Percentiles rank a stretch among this genome's conserved stretches.
Conservation (phyloP, 139 green algal species). For the Closterium sp. region DNA sequence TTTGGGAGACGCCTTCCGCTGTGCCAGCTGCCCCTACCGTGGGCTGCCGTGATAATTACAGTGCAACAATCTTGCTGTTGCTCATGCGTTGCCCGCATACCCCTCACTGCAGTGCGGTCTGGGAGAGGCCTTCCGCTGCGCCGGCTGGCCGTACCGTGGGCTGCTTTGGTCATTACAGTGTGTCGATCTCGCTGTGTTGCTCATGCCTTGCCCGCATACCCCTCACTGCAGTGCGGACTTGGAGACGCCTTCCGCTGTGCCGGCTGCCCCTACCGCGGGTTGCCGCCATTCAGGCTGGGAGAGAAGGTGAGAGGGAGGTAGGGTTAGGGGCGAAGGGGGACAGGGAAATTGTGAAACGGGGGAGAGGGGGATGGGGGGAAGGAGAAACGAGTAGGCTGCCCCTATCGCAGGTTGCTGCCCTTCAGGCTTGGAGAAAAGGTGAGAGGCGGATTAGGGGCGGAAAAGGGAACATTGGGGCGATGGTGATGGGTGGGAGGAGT, state of each 20-base stretch:
- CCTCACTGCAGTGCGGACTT: too few species aligned
- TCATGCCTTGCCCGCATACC: too few species aligned
- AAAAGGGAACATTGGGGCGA: too few species aligned
- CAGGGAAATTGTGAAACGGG: too few species aligned
- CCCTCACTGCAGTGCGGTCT: slow-evolving; percentile 73
- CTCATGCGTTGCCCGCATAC: neutral
- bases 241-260: too few species aligned
- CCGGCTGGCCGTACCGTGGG: slow-evolving; percentile 87
- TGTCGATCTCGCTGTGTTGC: too few species aligned
- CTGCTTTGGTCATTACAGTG: too few species aligned
- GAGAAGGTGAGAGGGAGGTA: slow-evolving; percentile 36
- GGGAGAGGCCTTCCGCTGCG: slow-evolving; percentile 94
- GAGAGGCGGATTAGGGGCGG: too few species aligned
- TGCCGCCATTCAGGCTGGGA: slow-evolving; percentile 81
- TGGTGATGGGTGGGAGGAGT: too few species aligned
- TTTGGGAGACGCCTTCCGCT: slow-evolving; percentile 55
- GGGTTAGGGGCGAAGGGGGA: neutral
- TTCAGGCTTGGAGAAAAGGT: slow-evolving; percentile 72
- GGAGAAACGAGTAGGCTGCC: slow-evolving; percentile 63
- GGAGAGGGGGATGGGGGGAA: too few species aligned
- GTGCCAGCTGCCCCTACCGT: neutral
- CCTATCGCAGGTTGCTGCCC: slow-evolving; percentile 87
- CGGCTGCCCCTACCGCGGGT: slow-evolving; percentile 54
- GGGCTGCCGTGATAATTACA: too few species aligned
- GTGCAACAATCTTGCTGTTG: too few species aligned